Base-by-base conservation (phyloP, 2,329 filamentous ascomycete species). In the Sarocladium strictum region DNA sequence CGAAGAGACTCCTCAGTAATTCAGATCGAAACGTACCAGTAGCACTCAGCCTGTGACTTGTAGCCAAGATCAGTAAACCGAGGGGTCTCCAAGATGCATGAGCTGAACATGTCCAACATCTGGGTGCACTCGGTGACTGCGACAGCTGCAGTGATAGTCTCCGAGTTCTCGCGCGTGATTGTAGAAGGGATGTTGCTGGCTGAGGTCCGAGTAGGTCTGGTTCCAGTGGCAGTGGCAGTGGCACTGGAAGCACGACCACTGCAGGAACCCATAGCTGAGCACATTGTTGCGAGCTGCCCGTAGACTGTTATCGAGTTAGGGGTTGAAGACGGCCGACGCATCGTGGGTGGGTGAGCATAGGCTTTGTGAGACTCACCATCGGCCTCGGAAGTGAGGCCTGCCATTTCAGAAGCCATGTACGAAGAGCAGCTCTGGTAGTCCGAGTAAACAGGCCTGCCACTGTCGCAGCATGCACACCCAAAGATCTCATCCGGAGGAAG, bases 1-100 rank as follows among this genome's bases (percentile, higher is more conserved):
- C n/a, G n/a, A n/a, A n/a, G n/a, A n/a, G n/a, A n/a, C n/a, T n/a
- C n/a, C n/a, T n/a, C n/a, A n/a, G n/a, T n/a, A n/a, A n/a, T n/a
- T n/a, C n/a, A 21, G 6, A 2, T 12, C 15, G 3, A 21, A 19
- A 57, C 65, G 56, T 51, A 69, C 67, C 67, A 69, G 59, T 66
- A 68, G 60, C 67, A 69, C 17, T 60, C 57, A 17, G 67, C 66
- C 47, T 69, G 66, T 27, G 64, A 59, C 19, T 47, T 58, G 54
- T 53, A 61, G 21, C 62, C 62, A 21, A 66, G 54, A 3, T 57
- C 38, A n/a, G 59, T 58, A 56, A 69, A 69, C 19, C 59, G 58
- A 4, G 54, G 54, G 21, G 63, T 61, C 35, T 60, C 53, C 10
- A 38, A 55, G 37, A 58, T 60, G 55, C 67, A 69, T 2, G 64